Percentiles rank a stretch among this genome's conserved stretches.
phyloP scores from a whole-genome alignment of 805 yeast genomes.

The Naumovozyma dairenensis region DNA sequence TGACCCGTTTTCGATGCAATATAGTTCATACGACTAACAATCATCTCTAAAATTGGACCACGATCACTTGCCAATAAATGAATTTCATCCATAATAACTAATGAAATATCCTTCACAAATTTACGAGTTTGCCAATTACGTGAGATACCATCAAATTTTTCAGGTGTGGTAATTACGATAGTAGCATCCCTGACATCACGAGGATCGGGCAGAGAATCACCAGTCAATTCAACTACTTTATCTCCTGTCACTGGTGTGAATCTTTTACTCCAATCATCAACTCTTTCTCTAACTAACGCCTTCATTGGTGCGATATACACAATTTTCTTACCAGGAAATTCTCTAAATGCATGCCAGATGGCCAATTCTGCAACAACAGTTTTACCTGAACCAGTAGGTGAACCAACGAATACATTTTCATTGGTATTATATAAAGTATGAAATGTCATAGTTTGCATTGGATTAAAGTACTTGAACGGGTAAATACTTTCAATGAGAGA shows the following conservation, averaged over 20 bases:
- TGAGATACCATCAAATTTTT: slow-evolving; percentile 95
- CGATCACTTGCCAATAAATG: slow-evolving; percentile 95
- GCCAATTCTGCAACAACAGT: slow-evolving; percentile 96
- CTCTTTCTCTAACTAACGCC: slow-evolving; percentile 93
- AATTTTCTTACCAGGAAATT: slow-evolving; percentile 73
- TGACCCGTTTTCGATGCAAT: slow-evolving; percentile 60
- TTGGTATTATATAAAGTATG: slow-evolving; percentile 76
- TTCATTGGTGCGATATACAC: slow-evolving; percentile 90
- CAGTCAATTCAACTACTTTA: slow-evolving; percentile 79
- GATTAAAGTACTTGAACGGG: slow-evolving; percentile 80
- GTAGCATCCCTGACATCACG: slow-evolving; percentile 77
- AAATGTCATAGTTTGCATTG: slow-evolving; percentile 97
- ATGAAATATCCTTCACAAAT: slow-evolving; percentile 69
- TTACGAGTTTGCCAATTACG: slow-evolving; percentile 83
- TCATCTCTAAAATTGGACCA: slow-evolving; percentile 93
- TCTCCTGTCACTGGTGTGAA: slow-evolving; percentile 88
- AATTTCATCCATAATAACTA: slow-evolving; percentile 91
- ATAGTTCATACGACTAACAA: slow-evolving; percentile 76
- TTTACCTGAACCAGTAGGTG: slow-evolving; percentile 98
- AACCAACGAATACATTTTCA: slow-evolving; percentile 81
- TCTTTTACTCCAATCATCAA: slow-evolving; percentile 74
- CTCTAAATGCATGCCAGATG: slow-evolving; percentile 89
- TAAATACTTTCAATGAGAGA: slow-evolving; percentile 60
- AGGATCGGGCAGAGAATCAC: slow-evolving; percentile 85
- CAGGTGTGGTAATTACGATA: slow-evolving; percentile 87